Percentiles rank a stretch among this genome's conserved stretches.
Conservation (phyloP, 805 yeast species). For the Schizosaccharomyces lindneri region DNA sequence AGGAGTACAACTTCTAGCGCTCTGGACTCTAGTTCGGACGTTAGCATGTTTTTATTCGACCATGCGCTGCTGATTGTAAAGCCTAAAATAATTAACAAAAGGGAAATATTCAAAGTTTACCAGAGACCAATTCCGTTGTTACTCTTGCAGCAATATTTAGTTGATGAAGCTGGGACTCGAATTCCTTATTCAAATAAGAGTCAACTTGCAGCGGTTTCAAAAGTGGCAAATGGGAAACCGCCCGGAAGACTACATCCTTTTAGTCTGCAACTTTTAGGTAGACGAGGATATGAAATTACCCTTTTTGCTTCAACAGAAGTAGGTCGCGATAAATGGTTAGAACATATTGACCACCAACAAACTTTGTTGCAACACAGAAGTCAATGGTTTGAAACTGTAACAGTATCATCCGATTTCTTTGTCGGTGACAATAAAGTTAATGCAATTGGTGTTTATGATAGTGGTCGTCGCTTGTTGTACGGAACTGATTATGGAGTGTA, state of each 20-base stretch:
- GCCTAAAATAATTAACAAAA: conserved; percentile 61
- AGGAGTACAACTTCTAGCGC: conserved; percentile 44
- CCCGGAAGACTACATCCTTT: conserved; percentile 18
- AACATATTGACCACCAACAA: conserved; percentile 60
- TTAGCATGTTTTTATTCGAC: conserved; percentile 70
- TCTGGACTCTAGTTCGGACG: conserved; percentile 31
- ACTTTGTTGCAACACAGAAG: conserved; percentile 40
- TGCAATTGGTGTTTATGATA: conserved; percentile 74
- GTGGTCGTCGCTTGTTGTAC: conserved; percentile 69
- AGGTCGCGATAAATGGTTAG: conserved; percentile 57
- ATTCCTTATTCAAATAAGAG: background rate
- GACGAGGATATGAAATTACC: conserved; percentile 22
- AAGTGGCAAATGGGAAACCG: background rate
- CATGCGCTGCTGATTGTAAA: conserved; percentile 69
- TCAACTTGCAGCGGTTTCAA: background rate
- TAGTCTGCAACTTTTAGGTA: conserved; percentile 25
- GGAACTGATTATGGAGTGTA: conserved; percentile 86
- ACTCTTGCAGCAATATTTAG: conserved; percentile 8
- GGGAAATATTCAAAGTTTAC: conserved; percentile 76
- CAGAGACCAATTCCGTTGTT: conserved; percentile 29
- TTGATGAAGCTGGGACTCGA: background rate
- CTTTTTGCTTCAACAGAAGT: conserved; percentile 18
- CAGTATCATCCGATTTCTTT: conserved; percentile 52
- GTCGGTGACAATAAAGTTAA: conserved; percentile 53
- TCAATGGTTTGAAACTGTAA: conserved; percentile 56